Evolutionary conservation across 2,329 filamentous ascomycete species (phyloP).

Genomic region (Cytospora schulzeri): DNA sequence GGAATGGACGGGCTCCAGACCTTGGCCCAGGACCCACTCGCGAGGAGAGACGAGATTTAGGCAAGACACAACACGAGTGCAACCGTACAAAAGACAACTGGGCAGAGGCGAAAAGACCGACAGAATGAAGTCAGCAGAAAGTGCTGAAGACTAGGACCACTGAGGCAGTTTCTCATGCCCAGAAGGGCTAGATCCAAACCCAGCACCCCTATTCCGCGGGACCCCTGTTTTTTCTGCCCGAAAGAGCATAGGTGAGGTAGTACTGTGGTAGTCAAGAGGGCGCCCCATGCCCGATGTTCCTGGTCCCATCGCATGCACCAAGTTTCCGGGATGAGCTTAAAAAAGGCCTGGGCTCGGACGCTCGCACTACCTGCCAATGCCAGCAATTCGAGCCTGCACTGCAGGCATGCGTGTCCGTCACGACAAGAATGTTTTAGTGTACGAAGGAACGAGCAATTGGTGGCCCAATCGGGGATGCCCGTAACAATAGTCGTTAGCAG

Average conservation of each 20-base stretch:
- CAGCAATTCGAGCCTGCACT: constrained; percentile 1
- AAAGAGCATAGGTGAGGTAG: constrained; percentile 14
- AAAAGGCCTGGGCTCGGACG: constrained; percentile 26
- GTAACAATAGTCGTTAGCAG: background rate
- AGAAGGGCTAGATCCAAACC: constrained; percentile 14
- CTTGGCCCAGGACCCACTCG: background rate
- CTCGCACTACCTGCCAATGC: constrained; percentile 20
- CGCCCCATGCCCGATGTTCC: constrained; percentile 22
- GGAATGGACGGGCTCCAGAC: background rate
- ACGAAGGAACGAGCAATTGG: background rate
- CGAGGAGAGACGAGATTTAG: background rate
- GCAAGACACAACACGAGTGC: constrained; percentile 18
- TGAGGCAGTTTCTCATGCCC: constrained; percentile 9
- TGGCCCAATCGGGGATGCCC: background rate
- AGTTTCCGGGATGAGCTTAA: constrained; percentile 33
- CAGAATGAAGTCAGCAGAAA: constrained; percentile 2
- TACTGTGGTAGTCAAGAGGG: constrained; percentile 14
- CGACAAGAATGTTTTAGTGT: background rate
- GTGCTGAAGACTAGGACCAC: constrained; percentile 7
- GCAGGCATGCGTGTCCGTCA: constrained; percentile 2
- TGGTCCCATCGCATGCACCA: constrained; percentile 29
- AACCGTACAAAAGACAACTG: background rate
- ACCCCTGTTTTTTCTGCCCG: constrained; percentile 15
- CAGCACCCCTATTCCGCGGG: constrained; percentile 9
- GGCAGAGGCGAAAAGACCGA: constrained; percentile 5